Evolutionary conservation across 805 yeast species (phyloP), one percentile per base, ranked within the genome.

Genomic region (Monosporozyma siamensis): DNA sequence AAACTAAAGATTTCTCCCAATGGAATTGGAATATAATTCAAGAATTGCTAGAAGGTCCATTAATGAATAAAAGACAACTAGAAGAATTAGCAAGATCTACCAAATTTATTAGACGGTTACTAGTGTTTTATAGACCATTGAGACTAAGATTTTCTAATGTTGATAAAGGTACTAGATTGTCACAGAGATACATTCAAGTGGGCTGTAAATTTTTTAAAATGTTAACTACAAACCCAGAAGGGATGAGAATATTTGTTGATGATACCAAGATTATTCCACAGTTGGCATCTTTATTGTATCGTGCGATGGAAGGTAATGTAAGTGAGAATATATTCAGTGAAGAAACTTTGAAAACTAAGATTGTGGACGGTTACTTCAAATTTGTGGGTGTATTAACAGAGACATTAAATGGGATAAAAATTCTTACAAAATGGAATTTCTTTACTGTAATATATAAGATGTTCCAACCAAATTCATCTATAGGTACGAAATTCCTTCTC

Each of bases 111-210:
- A 89, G 90, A 56, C 66, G 96, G 43, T 59, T 92, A 21, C 60
- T 89, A 52, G 84, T 95, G 2, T 92, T 90, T 58, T 90, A 79
- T 58, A 70, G 97, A 42, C 98, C 99, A 0, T 82, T 89, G 65
- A 89, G 94, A 62, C 78, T 80, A 53, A 68, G 96, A 43, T 90
- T 88, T 60, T 69, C 83, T 6, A 64, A 68, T 22, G 62, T 78
- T 37, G 65, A 74, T 45, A 68, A 68, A 43, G 55, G 56, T 3
- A 66, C 78, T 1, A 74, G 71, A 43, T 61, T 68, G 25, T 71
- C 80, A 20, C 71, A 69, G 21, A 70, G 73, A 46, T 85, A 79
- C 50, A 72, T 84, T 10, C 72, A 69, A 40, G 80, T 83, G 3
- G 97, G 96, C 0, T 77, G 88, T 52, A 82, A 77, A 39, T 70